A percentile compares a stretch with the other conserved stretches of the same genome.
phyloP scores from a whole-genome alignment of 2,329 filamentous ascomycete genomes.

The Hypoxylon sp. region DNA sequence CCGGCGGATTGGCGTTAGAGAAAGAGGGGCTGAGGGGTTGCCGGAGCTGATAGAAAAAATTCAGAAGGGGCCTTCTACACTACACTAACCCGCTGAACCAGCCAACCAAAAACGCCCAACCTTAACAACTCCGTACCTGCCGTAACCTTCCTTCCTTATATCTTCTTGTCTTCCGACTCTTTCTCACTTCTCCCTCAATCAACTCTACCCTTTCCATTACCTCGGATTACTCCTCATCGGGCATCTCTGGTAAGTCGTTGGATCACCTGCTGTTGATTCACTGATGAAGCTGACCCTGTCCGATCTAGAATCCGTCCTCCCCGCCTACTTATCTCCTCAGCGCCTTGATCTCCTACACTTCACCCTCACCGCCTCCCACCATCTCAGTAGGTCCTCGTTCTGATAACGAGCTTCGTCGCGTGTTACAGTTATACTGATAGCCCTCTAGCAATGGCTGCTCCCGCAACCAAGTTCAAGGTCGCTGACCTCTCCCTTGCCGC shows the following conservation, averaged over 20 bases:
- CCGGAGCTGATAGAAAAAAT: conserved; percentile 18
- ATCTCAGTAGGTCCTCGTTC: conserved; percentile 28
- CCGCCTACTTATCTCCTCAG: conserved; percentile 18
- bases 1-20: conserved; percentile 32
- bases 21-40: conserved; percentile 39
- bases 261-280: background rate
- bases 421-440: conserved; percentile 12
- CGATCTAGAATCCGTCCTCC: conserved; percentile 16
- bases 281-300: conserved; percentile 12
- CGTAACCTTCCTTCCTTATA: conserved; percentile 36
- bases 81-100: background rate
- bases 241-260: conserved; percentile 28
- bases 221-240: conserved; percentile 8
- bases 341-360: conserved; percentile 12
- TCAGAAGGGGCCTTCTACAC: conserved; percentile 6
- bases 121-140: conserved; percentile 19
- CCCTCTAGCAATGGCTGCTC: conserved; percentile 71
- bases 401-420: background rate
- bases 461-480: conserved; percentile 96
- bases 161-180: conserved; percentile 32
- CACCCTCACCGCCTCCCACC: conserved; percentile 28
- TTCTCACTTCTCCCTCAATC: conserved; percentile 21
- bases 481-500: conserved; percentile 97
- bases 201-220: conserved; percentile 27
- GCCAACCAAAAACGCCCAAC: conserved; percentile 13